These are phyloP conservation scores for Gentiana straminea DNA, from an alignment of 257 asterid species.

Conservation along the genomic window DNA sequence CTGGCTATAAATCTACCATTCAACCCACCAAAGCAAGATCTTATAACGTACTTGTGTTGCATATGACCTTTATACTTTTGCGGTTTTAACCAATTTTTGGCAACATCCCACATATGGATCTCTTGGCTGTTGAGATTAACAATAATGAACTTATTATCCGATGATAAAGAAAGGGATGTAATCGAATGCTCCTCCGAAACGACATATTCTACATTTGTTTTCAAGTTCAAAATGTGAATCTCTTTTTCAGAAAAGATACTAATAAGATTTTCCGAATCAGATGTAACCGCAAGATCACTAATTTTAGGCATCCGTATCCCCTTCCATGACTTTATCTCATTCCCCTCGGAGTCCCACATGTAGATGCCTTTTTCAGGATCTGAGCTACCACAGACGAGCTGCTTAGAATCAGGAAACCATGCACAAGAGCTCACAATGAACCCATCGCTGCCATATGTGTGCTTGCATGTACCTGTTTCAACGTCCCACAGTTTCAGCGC, in stretches of 20 bases:
- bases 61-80: constrained; percentile 58
- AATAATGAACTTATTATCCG: constrained; percentile 57
- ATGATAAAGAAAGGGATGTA: constrained; percentile 75
- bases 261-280: constrained; percentile 75
- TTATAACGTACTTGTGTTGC: constrained; percentile 73
- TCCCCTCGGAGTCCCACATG: constrained; percentile 91
- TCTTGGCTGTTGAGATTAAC: constrained; percentile 94
- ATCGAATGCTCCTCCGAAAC: constrained; percentile 65
- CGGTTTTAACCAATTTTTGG: constrained; percentile 40
- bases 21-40: constrained; percentile 96
- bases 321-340: constrained; percentile 78
- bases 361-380: constrained; percentile 78
- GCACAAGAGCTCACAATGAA: constrained; percentile 81
- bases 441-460: constrained; percentile 57
- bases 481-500: constrained; percentile 89
- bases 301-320: constrained; percentile 90
- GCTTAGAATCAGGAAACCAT: constrained; percentile 93
- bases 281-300: constrained; percentile 81
- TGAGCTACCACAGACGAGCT: constrained; percentile 89
- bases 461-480: constrained; percentile 77
- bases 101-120: constrained; percentile 87
- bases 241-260: constrained; percentile 73
- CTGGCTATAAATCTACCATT: constrained; percentile 69
- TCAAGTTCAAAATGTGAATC: constrained; percentile 60
- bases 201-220: constrained; percentile 48